These are phyloP conservation scores for Dalbergia oliveri DNA, from an alignment of 306 rosid species.

Conservation along the genomic window DNA sequence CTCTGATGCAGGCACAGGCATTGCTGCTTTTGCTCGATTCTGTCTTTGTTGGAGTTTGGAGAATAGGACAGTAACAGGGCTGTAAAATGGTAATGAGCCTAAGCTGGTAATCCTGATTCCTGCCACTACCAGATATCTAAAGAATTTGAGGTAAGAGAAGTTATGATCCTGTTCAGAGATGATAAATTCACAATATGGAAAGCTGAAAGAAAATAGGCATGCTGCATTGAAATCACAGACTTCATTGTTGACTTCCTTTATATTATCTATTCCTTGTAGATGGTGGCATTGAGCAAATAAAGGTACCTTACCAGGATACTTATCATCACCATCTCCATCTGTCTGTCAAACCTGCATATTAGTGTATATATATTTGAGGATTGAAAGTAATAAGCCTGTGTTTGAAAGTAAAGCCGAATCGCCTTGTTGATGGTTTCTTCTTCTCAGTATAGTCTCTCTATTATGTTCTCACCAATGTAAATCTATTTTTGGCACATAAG, in stretches of 20 bases:
- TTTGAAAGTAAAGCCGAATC: conserved; percentile 23
- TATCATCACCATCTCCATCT: neutral
- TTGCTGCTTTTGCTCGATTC: neutral
- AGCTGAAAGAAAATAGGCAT: conserved; percentile 15
- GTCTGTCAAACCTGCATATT: conserved; percentile 21
- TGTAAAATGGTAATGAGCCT: neutral
- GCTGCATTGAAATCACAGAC: neutral
- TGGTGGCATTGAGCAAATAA: conserved; percentile 32
- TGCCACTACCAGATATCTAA: conserved; percentile 1
- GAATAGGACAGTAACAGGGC: conserved; percentile 17
- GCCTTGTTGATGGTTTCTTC: neutral
- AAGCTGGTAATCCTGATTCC: conserved; percentile 17
- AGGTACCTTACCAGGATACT: neutral
- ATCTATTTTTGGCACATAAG: neutral
- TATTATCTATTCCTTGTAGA: conserved; percentile 32
- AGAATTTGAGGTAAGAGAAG: conserved; percentile 8
- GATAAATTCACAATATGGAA: neutral
- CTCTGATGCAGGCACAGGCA: conserved; percentile 44
- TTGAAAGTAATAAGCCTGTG: conserved; percentile 26
- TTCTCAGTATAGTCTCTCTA: conserved; percentile 8
- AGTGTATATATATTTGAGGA: conserved; percentile 1
- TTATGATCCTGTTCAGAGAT: conserved; percentile 30
- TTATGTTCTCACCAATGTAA: conserved; percentile 17
- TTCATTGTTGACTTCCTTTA: neutral
- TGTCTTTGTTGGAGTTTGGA: conserved; percentile 30